Evolutionary conservation across 2,329 filamentous ascomycete genomes (phyloP).

Genomic region (Cladophialophora yegresii): DNA sequence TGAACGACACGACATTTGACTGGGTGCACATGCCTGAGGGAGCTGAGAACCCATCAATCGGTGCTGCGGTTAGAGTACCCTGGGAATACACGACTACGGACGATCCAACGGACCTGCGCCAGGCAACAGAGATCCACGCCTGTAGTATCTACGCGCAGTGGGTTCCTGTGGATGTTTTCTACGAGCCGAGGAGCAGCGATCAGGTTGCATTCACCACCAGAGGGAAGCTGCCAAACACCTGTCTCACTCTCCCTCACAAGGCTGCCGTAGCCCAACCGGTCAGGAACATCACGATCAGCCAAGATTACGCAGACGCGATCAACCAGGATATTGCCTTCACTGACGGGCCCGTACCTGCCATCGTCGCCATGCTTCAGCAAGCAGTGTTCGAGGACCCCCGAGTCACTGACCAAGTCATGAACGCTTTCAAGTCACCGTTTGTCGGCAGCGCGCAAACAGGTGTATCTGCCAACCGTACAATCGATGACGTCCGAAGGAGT

Average conservation of each 20-base stretch:
- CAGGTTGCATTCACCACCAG: slow-evolving; percentile 24
- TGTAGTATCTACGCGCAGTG: slow-evolving; percentile 34
- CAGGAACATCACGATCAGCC: slow-evolving; percentile 25
- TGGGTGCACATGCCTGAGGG: slow-evolving; percentile 28
- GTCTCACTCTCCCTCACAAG: slow-evolving; percentile 15
- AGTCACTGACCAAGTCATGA: slow-evolving; percentile 13
- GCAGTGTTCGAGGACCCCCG: slow-evolving; percentile 8
- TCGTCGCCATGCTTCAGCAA: slow-evolving; percentile 23
- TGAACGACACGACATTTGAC: slow-evolving; percentile 24
- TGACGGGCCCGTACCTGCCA: slow-evolving; percentile 7
- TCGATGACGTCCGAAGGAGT: slow-evolving; percentile 13
- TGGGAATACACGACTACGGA: slow-evolving; percentile 10
- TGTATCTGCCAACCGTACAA: slow-evolving; percentile 5
- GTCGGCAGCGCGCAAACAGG: slow-evolving; percentile 7
- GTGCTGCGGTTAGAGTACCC: slow-evolving; percentile 21
- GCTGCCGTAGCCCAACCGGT: slow-evolving; percentile 2
- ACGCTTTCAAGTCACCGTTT: slow-evolving; percentile 24
- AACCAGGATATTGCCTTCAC: slow-evolving; percentile 27
- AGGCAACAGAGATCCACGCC: slow-evolving; percentile 26
- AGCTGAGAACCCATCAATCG: slow-evolving; percentile 23
- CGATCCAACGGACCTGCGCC: slow-evolving; percentile 9
- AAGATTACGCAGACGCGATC: slow-evolving; percentile 26
- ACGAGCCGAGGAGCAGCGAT: slow-evolving; percentile 23
- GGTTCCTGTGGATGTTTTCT: slow-evolving; percentile 28
- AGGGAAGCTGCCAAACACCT: slow-evolving; percentile 14